Base-by-base conservation (phyloP, 805 yeast genomes). In the Pichia manshurica region DNA sequence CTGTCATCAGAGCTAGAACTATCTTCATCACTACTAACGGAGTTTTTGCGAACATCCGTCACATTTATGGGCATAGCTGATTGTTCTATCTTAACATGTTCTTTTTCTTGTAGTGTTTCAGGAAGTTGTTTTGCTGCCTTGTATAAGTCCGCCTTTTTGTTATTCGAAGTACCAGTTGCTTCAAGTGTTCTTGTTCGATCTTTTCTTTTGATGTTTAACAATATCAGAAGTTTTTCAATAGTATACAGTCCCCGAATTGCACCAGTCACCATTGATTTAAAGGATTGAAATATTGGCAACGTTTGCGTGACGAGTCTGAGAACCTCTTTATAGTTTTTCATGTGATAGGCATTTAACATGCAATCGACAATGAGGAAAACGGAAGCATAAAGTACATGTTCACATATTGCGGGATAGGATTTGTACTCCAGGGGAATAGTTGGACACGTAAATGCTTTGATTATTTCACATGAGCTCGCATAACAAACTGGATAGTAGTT, bases 191-290 rank as follows among this genome's bases (percentile, higher is more conserved):
- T 25, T 8, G 29, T 8, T 25, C 29, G 7, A 10, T 25, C 29
- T 25, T 46, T 45, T 35, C 40, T 44, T 36, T 33, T 41, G 20
- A 44, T 42, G 20, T 22, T 32, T 19, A 39, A 36, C n/a, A 46
- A n/a, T 2, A 16, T 46, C 29, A 58, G 46, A 5, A 63, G 43
- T 32, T 54, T 57, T 22, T 59, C 61, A 5, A 63, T 49, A 23
- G 63, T 60, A 42, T 60, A 63, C 1, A 58, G 33, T 2, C 64
- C 67, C n/a, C 67, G 52, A 6, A 58, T 42, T 3, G 67, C 66
- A 16, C 65, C 63, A 31, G 65, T 54, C 42, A 61, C 53, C 4
- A 57, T 51, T 16, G 49, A 54, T 39, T 50, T 58, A 39, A 57
- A 59, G 4, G 63, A 51, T 12, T 55, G 52, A 16, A 63, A 49